phyloP scores from a whole-genome alignment of 768 basidiomycete species.

The Rhizopogon salebrosus region DNA sequence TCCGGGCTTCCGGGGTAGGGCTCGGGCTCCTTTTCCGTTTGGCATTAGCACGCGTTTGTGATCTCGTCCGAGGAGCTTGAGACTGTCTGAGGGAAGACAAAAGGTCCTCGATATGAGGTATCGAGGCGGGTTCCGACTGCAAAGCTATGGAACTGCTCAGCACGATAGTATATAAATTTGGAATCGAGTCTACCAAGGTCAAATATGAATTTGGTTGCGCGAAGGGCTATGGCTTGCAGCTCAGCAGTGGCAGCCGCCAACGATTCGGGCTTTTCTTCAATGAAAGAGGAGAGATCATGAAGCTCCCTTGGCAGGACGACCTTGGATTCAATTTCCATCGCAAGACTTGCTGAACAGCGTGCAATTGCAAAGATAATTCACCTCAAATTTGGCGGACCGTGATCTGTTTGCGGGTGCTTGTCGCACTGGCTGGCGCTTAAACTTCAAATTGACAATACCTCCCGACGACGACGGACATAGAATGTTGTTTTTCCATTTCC shows the following conservation, averaged over 20 bases:
- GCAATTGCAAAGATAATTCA: neutral
- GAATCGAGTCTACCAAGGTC: constrained; percentile 50
- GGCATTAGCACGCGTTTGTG: constrained; percentile 42
- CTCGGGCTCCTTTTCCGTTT: constrained; percentile 39
- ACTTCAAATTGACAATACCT: too few species aligned
- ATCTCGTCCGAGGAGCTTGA: constrained; percentile 70
- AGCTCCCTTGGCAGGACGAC: constrained; percentile 37
- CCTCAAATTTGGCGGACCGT: too few species aligned
- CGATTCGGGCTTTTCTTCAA: constrained; percentile 50
- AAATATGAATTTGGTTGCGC: constrained; percentile 71
- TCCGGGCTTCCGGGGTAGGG: constrained; percentile 26
- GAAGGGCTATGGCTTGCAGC: constrained; percentile 52
- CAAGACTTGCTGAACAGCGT: neutral
- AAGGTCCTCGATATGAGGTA: constrained; percentile 58
- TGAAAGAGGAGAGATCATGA: constrained; percentile 43
- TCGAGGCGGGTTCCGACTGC: constrained; percentile 59
- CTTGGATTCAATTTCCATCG: constrained; percentile 11
- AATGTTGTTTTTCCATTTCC: neutral
- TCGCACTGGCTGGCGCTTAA: too few species aligned
- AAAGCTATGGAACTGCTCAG: constrained; percentile 42
- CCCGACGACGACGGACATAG: too few species aligned
- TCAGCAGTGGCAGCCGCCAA: constrained; percentile 51
- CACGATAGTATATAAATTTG: constrained; percentile 1
- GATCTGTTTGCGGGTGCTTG: neutral
- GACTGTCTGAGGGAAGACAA: constrained; percentile 63